Evolutionary conservation across 495 filamentous ascomycete species (phyloP).

Genomic region (Annulohypoxylon nitens): DNA sequence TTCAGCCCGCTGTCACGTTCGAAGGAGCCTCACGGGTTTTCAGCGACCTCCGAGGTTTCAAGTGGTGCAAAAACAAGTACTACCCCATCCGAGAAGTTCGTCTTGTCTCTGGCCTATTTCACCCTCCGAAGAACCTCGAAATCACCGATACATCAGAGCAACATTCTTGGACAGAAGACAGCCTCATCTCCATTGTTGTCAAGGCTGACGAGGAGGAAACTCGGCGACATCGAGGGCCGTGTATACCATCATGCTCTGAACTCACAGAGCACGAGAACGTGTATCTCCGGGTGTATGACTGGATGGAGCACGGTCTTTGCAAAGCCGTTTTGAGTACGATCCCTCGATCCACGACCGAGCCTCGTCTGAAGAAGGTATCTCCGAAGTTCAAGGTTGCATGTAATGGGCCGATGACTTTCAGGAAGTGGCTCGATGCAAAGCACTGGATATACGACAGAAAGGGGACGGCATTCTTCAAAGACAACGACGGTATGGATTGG

Average conservation of each 20-base stretch:
- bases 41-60: background rate
- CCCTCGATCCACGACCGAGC: background rate
- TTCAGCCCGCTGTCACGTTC: background rate
- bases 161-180: background rate
- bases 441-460: background rate
- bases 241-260: background rate
- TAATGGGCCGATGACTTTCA: background rate
- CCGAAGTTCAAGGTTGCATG: constrained; percentile 12
- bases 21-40: background rate
- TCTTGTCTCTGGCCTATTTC: background rate
- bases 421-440: background rate
- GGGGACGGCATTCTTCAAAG: background rate
- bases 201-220: constrained; percentile 11
- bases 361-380: constrained; percentile 1
- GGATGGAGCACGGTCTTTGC: background rate
- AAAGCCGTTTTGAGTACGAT: background rate
- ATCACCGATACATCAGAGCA: background rate
- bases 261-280: background rate
- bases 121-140: background rate
- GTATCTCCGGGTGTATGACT: background rate
- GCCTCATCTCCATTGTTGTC: background rate
- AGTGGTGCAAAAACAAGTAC: background rate
- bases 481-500: background rate
- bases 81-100: background rate
- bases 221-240: background rate